These are phyloP conservation scores for Diaporthe humulicola DNA, from an alignment of 2,329 filamentous ascomycete species.

Conservation along the genomic window DNA sequence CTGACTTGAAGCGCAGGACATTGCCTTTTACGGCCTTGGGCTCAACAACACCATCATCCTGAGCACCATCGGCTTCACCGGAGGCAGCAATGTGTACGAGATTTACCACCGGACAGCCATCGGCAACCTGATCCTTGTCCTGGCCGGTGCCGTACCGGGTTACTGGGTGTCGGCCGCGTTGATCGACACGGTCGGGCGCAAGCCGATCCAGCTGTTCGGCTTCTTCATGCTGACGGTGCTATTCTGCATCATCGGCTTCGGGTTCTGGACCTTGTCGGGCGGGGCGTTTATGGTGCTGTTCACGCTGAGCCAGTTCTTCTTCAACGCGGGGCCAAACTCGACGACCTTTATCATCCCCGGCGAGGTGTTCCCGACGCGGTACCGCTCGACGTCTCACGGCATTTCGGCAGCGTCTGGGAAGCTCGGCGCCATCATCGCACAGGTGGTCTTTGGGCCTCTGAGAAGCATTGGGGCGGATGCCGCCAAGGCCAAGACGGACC, in stretches of 20 bases:
- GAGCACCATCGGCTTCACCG: conserved; percentile 74
- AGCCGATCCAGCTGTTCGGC: conserved; percentile 79
- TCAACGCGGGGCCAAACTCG: conserved; percentile 70
- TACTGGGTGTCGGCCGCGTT: conserved; percentile 83
- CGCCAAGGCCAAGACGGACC: conserved; percentile 56
- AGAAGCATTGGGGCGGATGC: conserved; percentile 56
- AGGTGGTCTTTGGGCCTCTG: conserved; percentile 69
- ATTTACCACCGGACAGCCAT: conserved; percentile 80
- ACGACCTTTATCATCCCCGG: conserved; percentile 70
- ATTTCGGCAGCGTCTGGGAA: conserved; percentile 65
- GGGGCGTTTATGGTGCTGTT: conserved; percentile 69
- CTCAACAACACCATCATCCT: conserved; percentile 84
- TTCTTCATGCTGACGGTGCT: conserved; percentile 73
- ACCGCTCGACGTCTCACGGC: conserved; percentile 69
- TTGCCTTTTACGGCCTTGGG: conserved; percentile 76
- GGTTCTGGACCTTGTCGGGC: conserved; percentile 65
- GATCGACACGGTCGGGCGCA: conserved; percentile 80
- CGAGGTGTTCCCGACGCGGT: conserved; percentile 69
- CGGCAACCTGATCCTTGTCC: conserved; percentile 83
- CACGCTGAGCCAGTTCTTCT: conserved; percentile 69
- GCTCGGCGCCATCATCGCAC: conserved; percentile 68
- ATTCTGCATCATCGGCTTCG: conserved; percentile 74
- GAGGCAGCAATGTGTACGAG: conserved; percentile 61
- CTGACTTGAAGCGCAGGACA: conserved; percentile 45
- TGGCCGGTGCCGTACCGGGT: conserved; percentile 83